Evolutionary conservation across 345 rosid species (phyloP).

Genomic region (Hibiscus trionum): DNA sequence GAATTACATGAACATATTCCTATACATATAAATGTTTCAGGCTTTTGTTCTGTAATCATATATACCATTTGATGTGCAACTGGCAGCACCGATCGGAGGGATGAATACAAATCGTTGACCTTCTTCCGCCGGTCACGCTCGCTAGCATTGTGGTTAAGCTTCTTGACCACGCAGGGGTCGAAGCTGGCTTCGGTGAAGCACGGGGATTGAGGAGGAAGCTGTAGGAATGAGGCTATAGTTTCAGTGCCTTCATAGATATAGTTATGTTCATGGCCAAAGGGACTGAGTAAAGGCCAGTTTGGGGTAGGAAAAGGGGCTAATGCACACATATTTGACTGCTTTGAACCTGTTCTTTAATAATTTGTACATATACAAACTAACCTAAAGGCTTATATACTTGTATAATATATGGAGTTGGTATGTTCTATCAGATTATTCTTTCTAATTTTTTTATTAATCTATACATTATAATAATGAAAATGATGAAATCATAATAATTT

Average conservation of each 20-base stretch:
- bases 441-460: too few relatives aligned
- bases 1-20: neutral
- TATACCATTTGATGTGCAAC: slow-evolving; percentile 2
- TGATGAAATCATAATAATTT: too few relatives aligned
- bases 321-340: neutral
- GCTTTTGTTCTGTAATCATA: neutral
- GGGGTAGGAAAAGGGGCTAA: slow-evolving; percentile 4
- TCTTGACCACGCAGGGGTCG: neutral
- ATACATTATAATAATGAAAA: neutral
- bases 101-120: slow-evolving; percentile 6
- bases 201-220: neutral
- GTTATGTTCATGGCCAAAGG: neutral
- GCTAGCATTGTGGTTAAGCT: slow-evolving; percentile 12
- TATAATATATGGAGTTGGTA: neutral
- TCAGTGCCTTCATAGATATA: neutral
- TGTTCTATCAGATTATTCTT: neutral
- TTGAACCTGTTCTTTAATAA: neutral
- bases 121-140: slow-evolving; percentile 5
- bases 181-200: neutral
- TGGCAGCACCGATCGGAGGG: slow-evolving; percentile 9
- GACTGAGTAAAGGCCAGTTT: neutral
- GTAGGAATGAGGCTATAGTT: neutral
- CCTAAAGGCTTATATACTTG: too few relatives aligned
- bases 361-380: too few relatives aligned
- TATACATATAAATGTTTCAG: neutral